phyloP scores from a whole-genome alignment of 78 protist species.

The Guillardia theta region DNA sequence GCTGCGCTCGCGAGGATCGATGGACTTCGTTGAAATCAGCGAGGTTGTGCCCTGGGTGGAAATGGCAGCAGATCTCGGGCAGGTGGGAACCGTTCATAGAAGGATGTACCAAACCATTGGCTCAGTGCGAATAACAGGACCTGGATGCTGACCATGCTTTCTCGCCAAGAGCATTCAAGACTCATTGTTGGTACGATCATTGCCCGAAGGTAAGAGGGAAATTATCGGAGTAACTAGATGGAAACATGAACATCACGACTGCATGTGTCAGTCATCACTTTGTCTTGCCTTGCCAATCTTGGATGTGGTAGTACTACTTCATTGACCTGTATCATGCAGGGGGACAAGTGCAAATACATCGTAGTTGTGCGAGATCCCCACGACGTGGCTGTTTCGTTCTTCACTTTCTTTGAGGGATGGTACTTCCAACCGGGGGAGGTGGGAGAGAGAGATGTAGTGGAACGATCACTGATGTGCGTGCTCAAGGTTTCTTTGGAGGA shows the following conservation, averaged over 20 bases:
- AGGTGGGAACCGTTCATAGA: not conserved
- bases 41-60: not conserved
- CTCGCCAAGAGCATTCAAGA: not conserved
- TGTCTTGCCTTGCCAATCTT: too few relatives aligned
- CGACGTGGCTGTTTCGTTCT: not conserved
- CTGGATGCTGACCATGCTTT: not conserved
- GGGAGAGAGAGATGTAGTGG: not conserved
- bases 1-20: slow-evolving; percentile 20
- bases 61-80: not conserved
- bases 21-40: not conserved
- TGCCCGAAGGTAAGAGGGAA: not conserved
- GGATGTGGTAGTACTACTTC: too few relatives aligned
- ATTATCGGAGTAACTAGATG: too few relatives aligned
- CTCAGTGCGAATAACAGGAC: not conserved
- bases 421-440: not conserved
- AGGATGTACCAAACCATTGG: not conserved
- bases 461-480: not conserved
- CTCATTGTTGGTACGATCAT: not conserved
- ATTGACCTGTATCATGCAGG: not conserved
- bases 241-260: too few relatives aligned
- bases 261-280: too few relatives aligned
- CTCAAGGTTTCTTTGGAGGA: not conserved
- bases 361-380: not conserved
- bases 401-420: not conserved
- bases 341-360: not conserved